Conservation (phyloP, 805 yeast genomes). For the Metschnikowia koreensis region DNA sequence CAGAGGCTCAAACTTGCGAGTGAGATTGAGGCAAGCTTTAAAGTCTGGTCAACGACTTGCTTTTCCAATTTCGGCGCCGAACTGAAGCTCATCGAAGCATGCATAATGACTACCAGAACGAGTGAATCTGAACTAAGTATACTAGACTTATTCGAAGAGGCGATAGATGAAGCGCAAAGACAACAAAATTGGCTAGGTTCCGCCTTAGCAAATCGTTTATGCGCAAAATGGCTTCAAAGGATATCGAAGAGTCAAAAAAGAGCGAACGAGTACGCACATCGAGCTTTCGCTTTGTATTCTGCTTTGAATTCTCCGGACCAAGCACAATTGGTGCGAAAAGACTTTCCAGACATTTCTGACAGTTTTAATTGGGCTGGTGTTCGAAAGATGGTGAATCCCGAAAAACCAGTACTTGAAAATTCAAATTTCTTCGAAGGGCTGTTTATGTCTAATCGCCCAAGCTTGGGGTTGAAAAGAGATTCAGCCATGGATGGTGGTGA, state of each 20-base stretch:
- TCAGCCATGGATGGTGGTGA: not conserved
- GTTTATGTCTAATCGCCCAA: not conserved
- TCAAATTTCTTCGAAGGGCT: conserved; percentile 9
- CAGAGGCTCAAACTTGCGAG: conserved; percentile 22
- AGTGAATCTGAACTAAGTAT: conserved; percentile 30
- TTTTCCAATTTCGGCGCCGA: conserved; percentile 42
- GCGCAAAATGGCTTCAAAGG: conserved; percentile 40
- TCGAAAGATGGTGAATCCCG: conserved; percentile 11
- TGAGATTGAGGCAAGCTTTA: conserved; percentile 24
- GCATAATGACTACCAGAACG: conserved; percentile 17
- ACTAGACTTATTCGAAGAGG: conserved; percentile 45
- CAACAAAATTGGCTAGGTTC: conserved; percentile 34
- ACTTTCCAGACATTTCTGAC: conserved; percentile 27
- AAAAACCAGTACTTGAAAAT: conserved; percentile 3
- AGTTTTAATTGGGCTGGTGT: conserved; percentile 35
- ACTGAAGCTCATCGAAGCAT: conserved; percentile 33
- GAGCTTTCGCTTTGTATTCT: conserved; percentile 35
- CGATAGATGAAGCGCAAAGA: conserved; percentile 39
- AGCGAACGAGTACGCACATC: conserved; percentile 33
- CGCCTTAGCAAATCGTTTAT: conserved; percentile 40
- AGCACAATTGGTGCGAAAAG: conserved; percentile 24
- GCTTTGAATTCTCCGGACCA: conserved; percentile 26
- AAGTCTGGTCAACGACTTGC: conserved; percentile 33
- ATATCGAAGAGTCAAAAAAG: conserved; percentile 28
- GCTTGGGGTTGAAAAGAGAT: not conserved